Conservation (phyloP, 768 basidiomycete species). For the Lentinula sp. region DNA sequence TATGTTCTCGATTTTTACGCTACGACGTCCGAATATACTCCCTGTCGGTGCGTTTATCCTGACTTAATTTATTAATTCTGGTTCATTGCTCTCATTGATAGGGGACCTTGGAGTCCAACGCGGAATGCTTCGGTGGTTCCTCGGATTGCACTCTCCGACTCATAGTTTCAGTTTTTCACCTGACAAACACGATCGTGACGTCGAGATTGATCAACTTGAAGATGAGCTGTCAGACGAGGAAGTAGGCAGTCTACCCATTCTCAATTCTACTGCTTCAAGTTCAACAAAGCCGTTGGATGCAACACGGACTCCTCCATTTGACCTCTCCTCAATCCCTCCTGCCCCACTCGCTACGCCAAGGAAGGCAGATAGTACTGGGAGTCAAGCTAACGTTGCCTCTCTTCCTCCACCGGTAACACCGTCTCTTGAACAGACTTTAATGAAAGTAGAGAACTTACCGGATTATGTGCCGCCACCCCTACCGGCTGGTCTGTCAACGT, state of each 20-base stretch:
- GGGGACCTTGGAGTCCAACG: conserved; percentile 85
- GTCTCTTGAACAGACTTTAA: conserved; percentile 53
- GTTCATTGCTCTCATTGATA: conserved; percentile 16
- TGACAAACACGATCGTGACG: conserved; percentile 30
- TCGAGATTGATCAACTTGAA: conserved; percentile 6
- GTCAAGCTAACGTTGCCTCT: conserved; percentile 22
- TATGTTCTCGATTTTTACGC: conserved; percentile 89
- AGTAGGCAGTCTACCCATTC: conserved; percentile 26
- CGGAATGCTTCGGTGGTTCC: conserved; percentile 63
- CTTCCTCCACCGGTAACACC: conserved; percentile 63
- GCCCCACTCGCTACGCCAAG: conserved; percentile 24
- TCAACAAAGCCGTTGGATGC: conserved; percentile 10
- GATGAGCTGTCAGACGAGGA: conserved; percentile 10
- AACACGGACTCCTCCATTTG: conserved; percentile 15
- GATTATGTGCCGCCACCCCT: conserved; percentile 29
- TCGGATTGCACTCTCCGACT: conserved; percentile 52
- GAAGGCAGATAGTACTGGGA: conserved; percentile 13
- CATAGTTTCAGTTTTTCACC: conserved; percentile 45
- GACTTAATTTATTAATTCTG: not conserved
- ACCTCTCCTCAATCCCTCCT: conserved; percentile 24
- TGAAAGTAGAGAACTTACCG: conserved; percentile 24
- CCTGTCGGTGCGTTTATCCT: conserved; percentile 39
- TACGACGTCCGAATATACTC: conserved; percentile 79
- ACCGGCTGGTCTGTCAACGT: conserved; percentile 54
- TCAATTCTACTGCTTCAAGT: conserved; percentile 9